Conservation (phyloP, 73 alveolate species). For the Paramecium pentaurelia region DNA sequence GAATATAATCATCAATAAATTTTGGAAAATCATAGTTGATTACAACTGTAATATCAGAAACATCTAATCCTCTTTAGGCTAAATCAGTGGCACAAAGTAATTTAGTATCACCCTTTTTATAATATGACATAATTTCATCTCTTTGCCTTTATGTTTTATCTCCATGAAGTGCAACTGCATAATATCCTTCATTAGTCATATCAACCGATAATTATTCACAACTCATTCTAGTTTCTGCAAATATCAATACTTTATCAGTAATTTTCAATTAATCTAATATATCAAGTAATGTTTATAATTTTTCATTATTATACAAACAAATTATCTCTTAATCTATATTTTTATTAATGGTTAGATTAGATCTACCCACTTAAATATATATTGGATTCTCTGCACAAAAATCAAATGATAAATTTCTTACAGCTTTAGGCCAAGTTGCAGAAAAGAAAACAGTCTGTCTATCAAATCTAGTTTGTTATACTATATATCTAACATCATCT, state of each 20-base stretch:
- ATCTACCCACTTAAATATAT: slow-evolving; percentile 68
- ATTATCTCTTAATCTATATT: slow-evolving; percentile 10
- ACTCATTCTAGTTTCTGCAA: slow-evolving; percentile 80
- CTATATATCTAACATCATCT: slow-evolving; percentile 69
- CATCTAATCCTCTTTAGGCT: slow-evolving; percentile 94
- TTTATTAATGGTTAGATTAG: slow-evolving; percentile 58
- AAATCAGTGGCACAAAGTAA: slow-evolving; percentile 94
- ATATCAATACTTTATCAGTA: slow-evolving; percentile 73
- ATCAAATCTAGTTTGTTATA: slow-evolving; percentile 67
- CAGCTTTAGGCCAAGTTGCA: slow-evolving; percentile 79
- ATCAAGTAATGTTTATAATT: slow-evolving; percentile 69
- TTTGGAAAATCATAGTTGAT: slow-evolving; percentile 93
- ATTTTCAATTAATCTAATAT: slow-evolving; percentile 45
- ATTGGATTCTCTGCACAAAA: slow-evolving; percentile 66
- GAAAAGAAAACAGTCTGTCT: slow-evolving; percentile 72
- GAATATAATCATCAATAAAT: slow-evolving; percentile 90
- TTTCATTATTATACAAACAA: slow-evolving; percentile 60
- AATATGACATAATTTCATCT: slow-evolving; percentile 69
- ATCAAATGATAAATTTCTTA: slow-evolving; percentile 70
- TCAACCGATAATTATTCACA: slow-evolving; percentile 77
- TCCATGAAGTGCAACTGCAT: slow-evolving; percentile 86
- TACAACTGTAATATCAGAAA: slow-evolving; percentile 79
- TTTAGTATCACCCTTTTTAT: slow-evolving; percentile 64
- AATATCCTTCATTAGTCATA: slow-evolving; percentile 64
- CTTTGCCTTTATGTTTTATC: slow-evolving; percentile 80